Evolutionary conservation across 768 basidiomycete genomes (phyloP), one percentile per base, ranked within the genome.

Genomic region (Omphalotus guepiniiformis): DNA sequence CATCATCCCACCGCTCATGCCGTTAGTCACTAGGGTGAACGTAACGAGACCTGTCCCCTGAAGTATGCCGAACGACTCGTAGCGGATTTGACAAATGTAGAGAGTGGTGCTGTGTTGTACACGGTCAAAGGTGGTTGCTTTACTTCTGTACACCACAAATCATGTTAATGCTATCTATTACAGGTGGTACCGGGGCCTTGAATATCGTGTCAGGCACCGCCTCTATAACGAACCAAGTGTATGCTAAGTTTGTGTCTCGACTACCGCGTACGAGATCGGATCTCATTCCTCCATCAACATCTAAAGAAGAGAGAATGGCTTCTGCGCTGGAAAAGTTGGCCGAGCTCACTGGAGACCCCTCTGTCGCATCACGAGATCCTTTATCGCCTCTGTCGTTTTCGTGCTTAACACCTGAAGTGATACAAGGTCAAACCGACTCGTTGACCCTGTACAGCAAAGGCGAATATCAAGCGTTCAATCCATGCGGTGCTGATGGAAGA

Each of bases 371-470:
- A 9, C 74, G 79, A 22, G 72, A 83, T 55, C 80, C 85, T 9
- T 48, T 58, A n/a, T 85, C 78, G 4, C 68, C 80, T 1, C 66
- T 88, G 41, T 87, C 85, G 6, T 89, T 89, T 56, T 84, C 76
- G 9, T 80, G 80, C 53, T 70, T 85, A 26, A 53, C 81, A 0
- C 66, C 67, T 7, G 79, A 82, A 4, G 63, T 76, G 6, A 61
- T 75, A 22, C 66, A 73, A 58, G 70, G 65, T 13, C 85, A 88
- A 57, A 63, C 65, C 0, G 76, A 80, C 21, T 60, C 67, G 27
- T 59, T 85, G 44, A 59, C 55, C 35, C 63, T 69, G 32, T 84
- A 80, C 48, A 60, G 63, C 11, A 73, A 70, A 42, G 75, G 72
- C 18, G 55, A 71, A 18, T 59, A 66, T 3, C 57, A 60, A 1